Evolutionary conservation across 2,329 filamentous ascomycete species (phyloP).

Genomic region (Fonsecaea pedrosoi): DNA sequence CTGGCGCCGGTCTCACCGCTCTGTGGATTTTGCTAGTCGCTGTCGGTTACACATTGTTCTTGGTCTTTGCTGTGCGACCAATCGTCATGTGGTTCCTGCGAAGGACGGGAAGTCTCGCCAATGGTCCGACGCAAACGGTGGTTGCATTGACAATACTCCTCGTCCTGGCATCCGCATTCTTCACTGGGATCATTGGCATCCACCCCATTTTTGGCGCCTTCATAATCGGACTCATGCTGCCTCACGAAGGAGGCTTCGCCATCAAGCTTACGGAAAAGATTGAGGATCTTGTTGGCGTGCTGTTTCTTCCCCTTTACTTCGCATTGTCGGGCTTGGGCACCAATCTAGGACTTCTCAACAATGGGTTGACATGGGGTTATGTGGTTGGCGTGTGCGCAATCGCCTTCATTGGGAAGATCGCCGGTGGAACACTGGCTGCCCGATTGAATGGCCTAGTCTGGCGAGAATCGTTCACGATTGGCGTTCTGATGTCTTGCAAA

Average conservation of each 20-base stretch:
- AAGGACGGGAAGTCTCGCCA: constrained; percentile 77
- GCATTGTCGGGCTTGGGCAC: constrained; percentile 89
- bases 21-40: constrained; percentile 82
- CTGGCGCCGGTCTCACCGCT: constrained; percentile 78
- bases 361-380: constrained; percentile 86
- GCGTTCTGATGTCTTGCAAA: constrained; percentile 94
- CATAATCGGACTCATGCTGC: constrained; percentile 85
- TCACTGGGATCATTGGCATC: constrained; percentile 87
- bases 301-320: constrained; percentile 92
- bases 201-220: constrained; percentile 96
- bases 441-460: constrained; percentile 78
- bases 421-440: constrained; percentile 81
- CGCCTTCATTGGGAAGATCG: constrained; percentile 84
- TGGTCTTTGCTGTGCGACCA: constrained; percentile 75
- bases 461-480: constrained; percentile 88
- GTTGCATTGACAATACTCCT: constrained; percentile 83
- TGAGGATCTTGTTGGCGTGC: constrained; percentile 82
- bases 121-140: constrained; percentile 84
- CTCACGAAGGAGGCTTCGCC: constrained; percentile 68
- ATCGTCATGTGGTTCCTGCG: constrained; percentile 75
- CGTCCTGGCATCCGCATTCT: constrained; percentile 79
- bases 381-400: constrained; percentile 81
- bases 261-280: constrained; percentile 92
- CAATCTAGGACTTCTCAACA: constrained; percentile 81
- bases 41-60: constrained; percentile 76